Conservation (phyloP, 1,284 basidiomycete genomes). For the Irpex lacteus region DNA sequence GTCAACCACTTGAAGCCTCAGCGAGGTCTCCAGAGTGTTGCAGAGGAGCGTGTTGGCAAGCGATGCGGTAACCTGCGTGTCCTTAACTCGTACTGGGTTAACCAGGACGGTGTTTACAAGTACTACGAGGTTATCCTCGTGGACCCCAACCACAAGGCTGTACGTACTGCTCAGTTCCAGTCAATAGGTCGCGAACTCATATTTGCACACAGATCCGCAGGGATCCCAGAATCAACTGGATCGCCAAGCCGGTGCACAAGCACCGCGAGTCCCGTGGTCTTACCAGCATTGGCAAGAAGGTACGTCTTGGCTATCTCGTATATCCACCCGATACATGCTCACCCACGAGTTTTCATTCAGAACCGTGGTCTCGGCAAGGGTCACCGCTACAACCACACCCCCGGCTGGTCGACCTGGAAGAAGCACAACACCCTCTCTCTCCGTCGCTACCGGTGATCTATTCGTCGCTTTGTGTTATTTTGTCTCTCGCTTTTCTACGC, state of each 20-base stretch:
- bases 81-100: conserved; percentile 99
- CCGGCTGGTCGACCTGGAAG: conserved; percentile 91
- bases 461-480: conserved; percentile 30
- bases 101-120: conserved; percentile 99
- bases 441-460: conserved; percentile 89
- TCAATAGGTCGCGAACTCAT: neutral
- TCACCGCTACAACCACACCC: conserved; percentile 91
- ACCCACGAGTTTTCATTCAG: conserved; percentile 33
- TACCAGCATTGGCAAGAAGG: conserved; percentile 94
- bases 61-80: conserved; percentile 97
- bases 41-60: conserved; percentile 97
- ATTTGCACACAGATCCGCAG: conserved; percentile 70
- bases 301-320: conserved; percentile 31
- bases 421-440: conserved; percentile 98
- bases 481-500: conserved; percentile 17
- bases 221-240: conserved; percentile 99
- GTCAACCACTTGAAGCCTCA: conserved; percentile 99
- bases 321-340: neutral
- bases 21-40: conserved; percentile 88
- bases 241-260: conserved; percentile 98
- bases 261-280: conserved; percentile 97
- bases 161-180: conserved; percentile 40
- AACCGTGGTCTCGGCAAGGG: conserved; percentile 97
- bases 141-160: conserved; percentile 91
- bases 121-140: conserved; percentile 99